Conservation (phyloP, 2,329 filamentous ascomycete genomes). For the Talaromyces atroroseus region DNA sequence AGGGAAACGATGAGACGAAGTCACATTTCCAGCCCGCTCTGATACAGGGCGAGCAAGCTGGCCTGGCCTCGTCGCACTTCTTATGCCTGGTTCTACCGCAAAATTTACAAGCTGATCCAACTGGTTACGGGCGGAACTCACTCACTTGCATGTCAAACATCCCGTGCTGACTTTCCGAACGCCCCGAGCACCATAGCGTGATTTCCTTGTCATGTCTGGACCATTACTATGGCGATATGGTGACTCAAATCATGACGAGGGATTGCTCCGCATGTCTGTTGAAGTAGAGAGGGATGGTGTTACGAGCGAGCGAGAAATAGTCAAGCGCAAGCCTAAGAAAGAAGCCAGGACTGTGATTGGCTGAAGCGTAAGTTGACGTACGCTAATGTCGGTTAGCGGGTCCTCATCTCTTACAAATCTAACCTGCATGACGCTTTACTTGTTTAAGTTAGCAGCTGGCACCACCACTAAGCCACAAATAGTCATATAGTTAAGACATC, state of each 20-base stretch:
- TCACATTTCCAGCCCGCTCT: not conserved
- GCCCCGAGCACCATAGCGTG: not conserved
- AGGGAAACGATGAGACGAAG: not conserved
- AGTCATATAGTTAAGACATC: no score
- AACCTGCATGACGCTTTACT: no score
- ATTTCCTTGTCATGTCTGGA: not conserved
- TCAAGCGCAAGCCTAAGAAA: not conserved
- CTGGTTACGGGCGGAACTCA: not conserved
- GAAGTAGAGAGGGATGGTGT: not conserved
- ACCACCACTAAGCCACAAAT: no score
- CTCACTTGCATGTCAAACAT: constrained; percentile 5
- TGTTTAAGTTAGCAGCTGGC: no score
- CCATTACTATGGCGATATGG: not conserved
- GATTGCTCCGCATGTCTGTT: not conserved
- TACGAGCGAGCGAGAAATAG: no score
- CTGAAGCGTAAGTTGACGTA: not conserved
- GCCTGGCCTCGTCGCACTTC: constrained; percentile 8
- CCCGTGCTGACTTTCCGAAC: constrained; percentile 7
- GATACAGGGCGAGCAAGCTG: not conserved
- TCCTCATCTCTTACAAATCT: no score
- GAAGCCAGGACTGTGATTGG: not conserved
- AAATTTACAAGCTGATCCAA: constrained; percentile 7
- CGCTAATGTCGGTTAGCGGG: no score
- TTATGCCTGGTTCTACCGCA: constrained; percentile 5
- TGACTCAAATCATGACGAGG: not conserved